phyloP scores from a whole-genome alignment of 2,329 filamentous ascomycete genomes.

The Pyricularia sp. region DNA sequence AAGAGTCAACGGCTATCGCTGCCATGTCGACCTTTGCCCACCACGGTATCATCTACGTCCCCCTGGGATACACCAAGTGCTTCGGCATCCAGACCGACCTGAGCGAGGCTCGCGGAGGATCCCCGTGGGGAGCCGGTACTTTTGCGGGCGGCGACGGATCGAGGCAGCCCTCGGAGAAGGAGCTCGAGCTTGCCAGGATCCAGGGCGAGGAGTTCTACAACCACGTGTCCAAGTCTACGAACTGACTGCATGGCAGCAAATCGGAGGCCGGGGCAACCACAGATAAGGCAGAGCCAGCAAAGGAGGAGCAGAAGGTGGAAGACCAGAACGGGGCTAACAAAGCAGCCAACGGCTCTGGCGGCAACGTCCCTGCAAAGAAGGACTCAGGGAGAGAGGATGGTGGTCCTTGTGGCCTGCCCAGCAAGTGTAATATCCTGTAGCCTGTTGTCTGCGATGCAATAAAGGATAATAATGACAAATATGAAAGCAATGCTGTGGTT shows the following conservation, averaged over 20 bases:
- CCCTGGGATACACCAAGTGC: constrained; percentile 78
- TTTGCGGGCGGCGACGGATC: constrained; percentile 73
- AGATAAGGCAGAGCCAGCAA: neutral
- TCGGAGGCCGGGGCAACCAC: constrained; percentile 11
- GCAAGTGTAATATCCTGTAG: constrained; percentile 11
- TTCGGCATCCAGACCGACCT: constrained; percentile 65
- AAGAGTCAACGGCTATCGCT: constrained; percentile 78
- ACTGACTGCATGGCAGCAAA: constrained; percentile 65
- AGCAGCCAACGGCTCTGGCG: neutral
- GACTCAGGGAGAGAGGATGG: constrained; percentile 9
- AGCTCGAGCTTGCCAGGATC: constrained; percentile 68
- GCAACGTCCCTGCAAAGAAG: neutral
- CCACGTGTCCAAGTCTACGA: constrained; percentile 57
- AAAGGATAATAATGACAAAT: neutral
- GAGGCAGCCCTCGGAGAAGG: constrained; percentile 65
- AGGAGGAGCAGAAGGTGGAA: neutral
- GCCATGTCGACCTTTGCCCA: constrained; percentile 80
- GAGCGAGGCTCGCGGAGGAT: constrained; percentile 74
- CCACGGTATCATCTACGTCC: constrained; percentile 96
- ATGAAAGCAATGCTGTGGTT: neutral
- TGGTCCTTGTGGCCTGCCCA: constrained; percentile 12
- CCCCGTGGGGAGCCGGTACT: constrained; percentile 89
- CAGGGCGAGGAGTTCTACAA: constrained; percentile 86
- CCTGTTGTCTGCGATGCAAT: neutral
- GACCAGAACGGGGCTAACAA: neutral